Evolutionary conservation across 164 flowering plant genomes (phyloP).

Genomic region (Dillenia suffruticosa): DNA sequence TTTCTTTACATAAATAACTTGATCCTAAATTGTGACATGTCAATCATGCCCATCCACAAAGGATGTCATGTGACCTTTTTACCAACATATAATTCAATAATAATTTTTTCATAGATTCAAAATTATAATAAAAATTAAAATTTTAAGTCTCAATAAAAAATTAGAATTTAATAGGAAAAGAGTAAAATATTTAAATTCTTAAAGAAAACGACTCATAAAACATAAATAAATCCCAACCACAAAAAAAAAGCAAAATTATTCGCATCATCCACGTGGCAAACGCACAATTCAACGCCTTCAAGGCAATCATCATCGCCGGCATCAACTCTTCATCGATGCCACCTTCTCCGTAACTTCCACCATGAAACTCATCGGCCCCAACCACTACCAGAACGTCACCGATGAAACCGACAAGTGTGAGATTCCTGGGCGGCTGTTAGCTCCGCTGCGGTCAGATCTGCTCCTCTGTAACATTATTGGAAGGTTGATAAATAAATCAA

Average conservation of each 20-base stretch:
- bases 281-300: conserved; percentile 58
- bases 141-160: too few species aligned
- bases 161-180: too few species aligned
- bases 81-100: too few species aligned
- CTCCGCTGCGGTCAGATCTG: conserved; percentile 22
- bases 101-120: too few species aligned
- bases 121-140: too few species aligned
- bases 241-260: conserved; percentile 25
- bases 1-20: too few species aligned
- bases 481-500: conserved; percentile 14
- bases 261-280: conserved; percentile 47
- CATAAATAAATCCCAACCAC: too few species aligned
- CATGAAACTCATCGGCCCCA: conserved; percentile 35
- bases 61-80: too few species aligned
- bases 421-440: conserved; percentile 15
- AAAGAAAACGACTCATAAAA: too few species aligned
- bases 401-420: background rate
- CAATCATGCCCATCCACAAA: too few species aligned
- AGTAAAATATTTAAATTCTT: too few species aligned
- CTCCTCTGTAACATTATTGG: conserved; percentile 45
- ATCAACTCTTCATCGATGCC: conserved; percentile 64
- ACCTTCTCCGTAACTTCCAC: conserved; percentile 57
- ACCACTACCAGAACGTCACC: conserved; percentile 24
- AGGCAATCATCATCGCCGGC: conserved; percentile 66
- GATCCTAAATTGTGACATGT: too few species aligned